Evolutionary conservation across 2,329 filamentous ascomycete genomes (phyloP), one percentile per base, ranked within the genome.

Genomic region (Hortaea werneckii): DNA sequence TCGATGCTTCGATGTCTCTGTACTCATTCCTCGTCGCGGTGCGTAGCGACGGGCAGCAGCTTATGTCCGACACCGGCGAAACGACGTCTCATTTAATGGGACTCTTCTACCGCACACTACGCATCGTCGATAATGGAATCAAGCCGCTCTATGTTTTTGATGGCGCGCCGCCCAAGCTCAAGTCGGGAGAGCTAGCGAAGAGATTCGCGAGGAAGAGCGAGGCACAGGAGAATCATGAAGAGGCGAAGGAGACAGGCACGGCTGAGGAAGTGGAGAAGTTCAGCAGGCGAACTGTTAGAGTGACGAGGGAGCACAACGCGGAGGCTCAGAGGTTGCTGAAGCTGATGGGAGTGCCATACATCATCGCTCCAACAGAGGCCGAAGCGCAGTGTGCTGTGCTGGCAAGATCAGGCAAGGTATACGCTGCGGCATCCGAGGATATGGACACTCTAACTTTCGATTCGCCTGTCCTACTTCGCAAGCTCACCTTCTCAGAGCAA

Each of bases 381-480:
- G 92, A 98, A 71, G 92, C 92, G 1, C 92, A 98, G 65, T 98
- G 92, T 65, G 92, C 92, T 3, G 84, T 83, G 37, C 74, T 98
- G 50, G 92, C 92, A 1, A 76, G 84, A 50, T 89, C 86, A 5
- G 90, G 88, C 34, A 96, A 96, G 69, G 92, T 98, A 43, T 98
- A 94, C 64, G 92, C 89, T 3, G 92, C 92, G 13, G 92, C 92
- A 2, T 94, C 86, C 53, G 92, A 98, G 69, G 92, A 98, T 68
- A 98, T 98, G 92, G 92, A 98, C 63, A 98, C 92, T 0, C 72
- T 98, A 45, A 96, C 90, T 60, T 98, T 98, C 67, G 82, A 95
- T 59, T 77, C 89, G 43, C 92, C 92, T 0, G 89, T 98, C 48
- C 71, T 98, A 40, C 71, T 98, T 53, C 79, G 92, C 42, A 89